A percentile compares a stretch with the other conserved stretches of the same genome.
Evolutionary conservation across 2,329 filamentous ascomycete species (phyloP).

Genomic region (Blumeria graminis): DNA sequence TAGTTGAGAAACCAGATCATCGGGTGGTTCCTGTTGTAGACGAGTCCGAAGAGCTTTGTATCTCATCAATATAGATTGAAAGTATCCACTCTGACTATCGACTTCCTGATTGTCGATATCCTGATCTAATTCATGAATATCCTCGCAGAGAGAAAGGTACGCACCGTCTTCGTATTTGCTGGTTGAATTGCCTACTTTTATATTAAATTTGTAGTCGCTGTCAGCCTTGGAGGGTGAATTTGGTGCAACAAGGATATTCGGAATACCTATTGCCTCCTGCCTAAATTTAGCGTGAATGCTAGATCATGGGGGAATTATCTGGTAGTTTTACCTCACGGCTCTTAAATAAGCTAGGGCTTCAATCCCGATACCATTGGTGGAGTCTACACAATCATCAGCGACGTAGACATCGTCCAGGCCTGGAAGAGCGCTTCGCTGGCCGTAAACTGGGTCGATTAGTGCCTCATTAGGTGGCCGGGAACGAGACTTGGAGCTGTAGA

Average conservation of each 20-base stretch:
- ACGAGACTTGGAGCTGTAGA: conserved; percentile 9
- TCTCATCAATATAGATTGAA: conserved; percentile 35
- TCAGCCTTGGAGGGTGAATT: conserved; percentile 17
- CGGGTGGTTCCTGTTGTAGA: conserved; percentile 31
- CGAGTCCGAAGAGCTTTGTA: conserved; percentile 40
- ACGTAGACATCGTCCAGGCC: conserved; percentile 23
- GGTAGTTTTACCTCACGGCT: conserved; percentile 38
- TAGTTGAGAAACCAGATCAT: conserved; percentile 27
- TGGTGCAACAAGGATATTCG: conserved; percentile 43
- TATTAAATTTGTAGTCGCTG: conserved; percentile 23
- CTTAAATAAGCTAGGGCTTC: conserved; percentile 45
- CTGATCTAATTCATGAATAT: conserved; percentile 8
- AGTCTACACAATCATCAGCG: conserved; percentile 23
- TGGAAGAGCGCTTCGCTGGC: conserved; percentile 49
- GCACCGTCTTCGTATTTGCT: conserved; percentile 59
- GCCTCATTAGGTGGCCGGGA: conserved; percentile 8
- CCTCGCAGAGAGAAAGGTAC: conserved; percentile 33
- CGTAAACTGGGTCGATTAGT: conserved; percentile 37
- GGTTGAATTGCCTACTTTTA: conserved; percentile 22
- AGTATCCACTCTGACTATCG: conserved; percentile 40
- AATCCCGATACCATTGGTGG: conserved; percentile 38
- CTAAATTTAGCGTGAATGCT: conserved; percentile 20
- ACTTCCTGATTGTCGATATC: conserved; percentile 7
- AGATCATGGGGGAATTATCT: not conserved
- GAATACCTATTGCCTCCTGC: conserved; percentile 50